phyloP scores from a whole-genome alignment of 2,329 filamentous ascomycete species.

The Aspergillus latus region DNA sequence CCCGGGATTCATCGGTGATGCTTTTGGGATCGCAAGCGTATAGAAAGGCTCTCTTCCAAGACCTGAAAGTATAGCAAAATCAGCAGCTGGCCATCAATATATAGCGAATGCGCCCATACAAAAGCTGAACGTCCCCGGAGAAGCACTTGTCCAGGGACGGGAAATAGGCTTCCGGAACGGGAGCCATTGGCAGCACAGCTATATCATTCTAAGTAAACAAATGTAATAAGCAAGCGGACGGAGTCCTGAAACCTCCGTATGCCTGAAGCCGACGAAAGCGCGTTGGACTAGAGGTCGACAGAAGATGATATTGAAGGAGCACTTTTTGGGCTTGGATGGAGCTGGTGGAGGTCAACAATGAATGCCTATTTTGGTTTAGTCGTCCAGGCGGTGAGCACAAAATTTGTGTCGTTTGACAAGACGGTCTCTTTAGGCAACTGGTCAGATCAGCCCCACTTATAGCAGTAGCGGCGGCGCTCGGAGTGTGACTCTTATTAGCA shows the following conservation, averaged over 20 bases:
- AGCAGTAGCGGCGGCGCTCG: conserved; percentile 11
- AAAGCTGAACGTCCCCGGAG: conserved; percentile 72
- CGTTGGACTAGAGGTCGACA: conserved; percentile 26
- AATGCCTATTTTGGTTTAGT: conserved; percentile 39
- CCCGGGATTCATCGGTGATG: conserved; percentile 54
- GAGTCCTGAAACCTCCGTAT: conserved; percentile 6
- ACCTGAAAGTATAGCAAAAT: conserved; percentile 47
- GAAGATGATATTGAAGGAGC: conserved; percentile 31
- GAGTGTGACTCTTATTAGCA: conserved; percentile 13
- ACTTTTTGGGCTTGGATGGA: conserved; percentile 26
- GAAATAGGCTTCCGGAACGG: conserved; percentile 72
- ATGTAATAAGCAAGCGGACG: conserved; percentile 15
- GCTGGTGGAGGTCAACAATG: conserved; percentile 38
- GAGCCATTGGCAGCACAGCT: conserved; percentile 60
- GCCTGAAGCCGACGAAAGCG: conserved; percentile 19
- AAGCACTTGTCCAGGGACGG: conserved; percentile 84
- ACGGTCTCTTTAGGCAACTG: conserved; percentile 19
- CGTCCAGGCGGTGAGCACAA: conserved; percentile 29
- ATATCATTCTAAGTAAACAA: conserved; percentile 41
- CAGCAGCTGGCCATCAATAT: conserved; percentile 19
- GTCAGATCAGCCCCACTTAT: conserved; percentile 7
- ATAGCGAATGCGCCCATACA: conserved; percentile 54
- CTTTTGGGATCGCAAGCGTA: conserved; percentile 45
- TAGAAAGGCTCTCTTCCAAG: conserved; percentile 59
- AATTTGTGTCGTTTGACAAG: conserved; percentile 24